Base-by-base conservation (phyloP, 306 rosid species). In the Prunus campanulata region DNA sequence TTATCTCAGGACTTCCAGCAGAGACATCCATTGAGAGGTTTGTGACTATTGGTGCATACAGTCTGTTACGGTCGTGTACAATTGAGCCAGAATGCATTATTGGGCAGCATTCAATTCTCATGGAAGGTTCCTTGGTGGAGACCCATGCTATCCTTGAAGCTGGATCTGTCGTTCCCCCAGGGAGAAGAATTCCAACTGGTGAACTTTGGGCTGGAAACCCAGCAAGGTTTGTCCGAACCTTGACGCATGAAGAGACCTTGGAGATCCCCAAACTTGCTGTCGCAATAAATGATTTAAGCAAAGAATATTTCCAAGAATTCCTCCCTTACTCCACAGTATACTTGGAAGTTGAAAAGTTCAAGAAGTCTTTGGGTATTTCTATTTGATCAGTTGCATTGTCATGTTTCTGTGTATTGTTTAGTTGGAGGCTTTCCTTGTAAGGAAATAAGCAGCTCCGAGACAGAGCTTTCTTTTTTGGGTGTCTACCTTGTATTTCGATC, bases 151-250 rank as follows among this genome's bases (percentile, higher is more conserved):
- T 96, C 81, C 93, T 96, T 49, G 99, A 96, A 89, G 98, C 99
- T 71, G 99, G 99, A 76, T 96, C 99, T 29, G 98, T 96, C 11
- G 88, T 96, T 81, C 98, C 99, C 11, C 98, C 98, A 0, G 99
- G 99, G 68, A 89, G 98, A 83, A 86, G 97, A 78, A 96, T 96
- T 70, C 99, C 99, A 19, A 85, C 91, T 0, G 98, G 97, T 62
- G 96, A 96, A 86, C 97, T 96, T 65, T 96, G 97, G 99, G 98
- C 97, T 5, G 98, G 99, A 81, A 96, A 96, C 82, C 99, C 99
- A 2, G 99, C 99, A 14, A 88, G 86, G 85, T 93, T 86, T 87
- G 94, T 96, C 71, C 88, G 97, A 83, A 80, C 91, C 35, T 77
- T 93, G 77, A 83, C 94, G 68, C 94, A 91, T 74, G 99, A 96